These are phyloP conservation scores for Diversispora eburnea DNA, from an alignment of 192 early-diverging fungal species.

Conservation along the genomic window DNA sequence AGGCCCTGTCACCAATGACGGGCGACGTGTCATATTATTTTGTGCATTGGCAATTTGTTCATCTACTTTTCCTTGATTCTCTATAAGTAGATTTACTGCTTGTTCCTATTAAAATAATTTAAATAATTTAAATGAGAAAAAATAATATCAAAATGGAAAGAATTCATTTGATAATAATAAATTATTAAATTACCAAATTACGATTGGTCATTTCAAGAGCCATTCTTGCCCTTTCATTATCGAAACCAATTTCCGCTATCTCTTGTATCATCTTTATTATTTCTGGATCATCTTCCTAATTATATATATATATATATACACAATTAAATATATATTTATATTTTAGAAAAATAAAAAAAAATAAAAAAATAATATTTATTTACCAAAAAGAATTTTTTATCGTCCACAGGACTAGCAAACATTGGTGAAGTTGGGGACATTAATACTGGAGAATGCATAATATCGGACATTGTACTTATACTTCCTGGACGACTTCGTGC, in stretches of 20 bases:
- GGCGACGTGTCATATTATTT: constrained; percentile 24
- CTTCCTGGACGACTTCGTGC: constrained; percentile 19
- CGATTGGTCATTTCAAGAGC: constrained; percentile 54
- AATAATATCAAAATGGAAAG: background rate
- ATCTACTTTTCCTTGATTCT: constrained; percentile 52
- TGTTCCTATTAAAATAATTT: constrained; percentile 42
- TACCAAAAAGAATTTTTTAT: constrained; percentile 2
- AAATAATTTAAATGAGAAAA: background rate
- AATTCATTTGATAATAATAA: background rate
- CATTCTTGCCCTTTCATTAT: constrained; percentile 53
- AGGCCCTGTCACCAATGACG: constrained; percentile 23
- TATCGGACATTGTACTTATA: constrained; percentile 14
- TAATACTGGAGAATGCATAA: constrained; percentile 11
- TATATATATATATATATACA: background rate
- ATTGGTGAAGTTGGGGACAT: constrained; percentile 4
- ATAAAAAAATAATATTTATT: background rate
- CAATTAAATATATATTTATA: background rate
- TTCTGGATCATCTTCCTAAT: constrained; percentile 32
- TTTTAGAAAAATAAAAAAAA: background rate
- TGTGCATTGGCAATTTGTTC: constrained; percentile 35
- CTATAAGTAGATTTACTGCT: constrained; percentile 56
- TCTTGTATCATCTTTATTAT: constrained; percentile 40
- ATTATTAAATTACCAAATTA: constrained; percentile 44
- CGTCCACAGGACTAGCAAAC: constrained; percentile 5
- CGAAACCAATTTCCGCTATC: constrained; percentile 71